Percentiles rank a stretch among this genome's conserved stretches.
These are phyloP conservation scores for Ceratobasidium sp. DNA, from an alignment of 1,284 basidiomycete species.

Conservation along the genomic window DNA sequence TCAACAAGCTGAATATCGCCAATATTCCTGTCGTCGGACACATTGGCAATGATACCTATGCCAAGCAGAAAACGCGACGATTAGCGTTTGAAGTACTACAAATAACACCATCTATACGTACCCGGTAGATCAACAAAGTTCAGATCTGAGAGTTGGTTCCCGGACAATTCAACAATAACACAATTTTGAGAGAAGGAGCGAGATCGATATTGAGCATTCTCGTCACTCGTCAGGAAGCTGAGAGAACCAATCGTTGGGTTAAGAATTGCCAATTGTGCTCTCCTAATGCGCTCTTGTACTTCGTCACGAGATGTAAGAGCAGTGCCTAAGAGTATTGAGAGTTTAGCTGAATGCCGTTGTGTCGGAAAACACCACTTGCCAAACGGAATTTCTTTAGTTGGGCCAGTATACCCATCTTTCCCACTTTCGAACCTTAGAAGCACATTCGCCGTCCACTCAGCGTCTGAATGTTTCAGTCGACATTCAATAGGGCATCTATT, in stretches of 20 bases:
- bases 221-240: slow-evolving; percentile 61
- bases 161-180: slow-evolving; percentile 76
- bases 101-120: slow-evolving; percentile 52
- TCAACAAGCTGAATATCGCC: slow-evolving; percentile 76
- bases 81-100: background rate
- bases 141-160: slow-evolving; percentile 76
- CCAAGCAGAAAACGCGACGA: no score
- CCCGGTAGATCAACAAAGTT: slow-evolving; percentile 81
- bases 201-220: slow-evolving; percentile 55
- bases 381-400: slow-evolving; percentile 39
- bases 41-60: slow-evolving; percentile 75
- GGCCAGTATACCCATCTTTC: slow-evolving; percentile 49
- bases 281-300: slow-evolving; percentile 52
- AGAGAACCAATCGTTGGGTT: slow-evolving; percentile 65
- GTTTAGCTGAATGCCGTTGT: background rate
- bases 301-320: slow-evolving; percentile 46
- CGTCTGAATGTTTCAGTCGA: slow-evolving; percentile 47
- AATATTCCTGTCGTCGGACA: slow-evolving; percentile 65
- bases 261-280: slow-evolving; percentile 79
- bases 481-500: slow-evolving; percentile 50
- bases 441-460: slow-evolving; percentile 51
- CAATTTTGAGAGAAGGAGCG: slow-evolving; percentile 71
- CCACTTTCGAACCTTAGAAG: slow-evolving; percentile 53
- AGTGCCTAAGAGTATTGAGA: slow-evolving; percentile 50
- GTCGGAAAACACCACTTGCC: slow-evolving; percentile 16